A percentile compares a stretch with the other conserved stretches of the same genome.
Evolutionary conservation across 148 eudicot genomes (phyloP).

Genomic region (Talinum fruticosum): DNA sequence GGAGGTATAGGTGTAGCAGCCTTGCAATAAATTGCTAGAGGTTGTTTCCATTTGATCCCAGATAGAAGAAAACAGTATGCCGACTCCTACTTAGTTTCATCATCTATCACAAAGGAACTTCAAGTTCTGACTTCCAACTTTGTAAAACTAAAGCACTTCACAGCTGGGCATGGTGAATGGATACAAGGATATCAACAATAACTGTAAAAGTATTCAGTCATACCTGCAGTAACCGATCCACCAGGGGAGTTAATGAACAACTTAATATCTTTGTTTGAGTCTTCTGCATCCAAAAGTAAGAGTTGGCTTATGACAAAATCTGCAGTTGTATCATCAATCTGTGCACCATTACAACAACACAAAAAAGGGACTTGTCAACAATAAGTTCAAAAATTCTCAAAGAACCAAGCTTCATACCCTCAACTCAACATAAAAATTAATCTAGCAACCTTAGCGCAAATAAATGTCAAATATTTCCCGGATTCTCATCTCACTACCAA

Average conservation of each 20-base stretch:
- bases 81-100: too few species aligned
- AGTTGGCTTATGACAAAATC: conserved; percentile 92
- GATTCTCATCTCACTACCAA: neutral
- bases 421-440: neutral
- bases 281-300: conserved; percentile 85
- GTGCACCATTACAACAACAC: conserved; percentile 28
- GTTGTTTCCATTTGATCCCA: too few species aligned
- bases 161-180: neutral
- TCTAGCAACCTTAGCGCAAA: neutral
- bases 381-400: neutral
- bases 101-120: too few species aligned
- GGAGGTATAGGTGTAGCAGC: too few species aligned
- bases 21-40: too few species aligned
- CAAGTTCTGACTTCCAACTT: neutral
- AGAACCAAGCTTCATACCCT: neutral
- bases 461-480: neutral
- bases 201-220: neutral
- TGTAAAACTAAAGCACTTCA: neutral
- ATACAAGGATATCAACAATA: neutral
- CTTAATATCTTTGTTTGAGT: conserved; percentile 67
- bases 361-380: neutral
- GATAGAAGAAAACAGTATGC: too few species aligned
- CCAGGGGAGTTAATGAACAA: conserved; percentile 91
- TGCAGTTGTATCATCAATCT: conserved; percentile 84
- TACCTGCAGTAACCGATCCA: conserved; percentile 92